These are phyloP conservation scores for Crucihimalaya himalaica DNA, from an alignment of 345 rosid genomes.

Conservation along the genomic window DNA sequence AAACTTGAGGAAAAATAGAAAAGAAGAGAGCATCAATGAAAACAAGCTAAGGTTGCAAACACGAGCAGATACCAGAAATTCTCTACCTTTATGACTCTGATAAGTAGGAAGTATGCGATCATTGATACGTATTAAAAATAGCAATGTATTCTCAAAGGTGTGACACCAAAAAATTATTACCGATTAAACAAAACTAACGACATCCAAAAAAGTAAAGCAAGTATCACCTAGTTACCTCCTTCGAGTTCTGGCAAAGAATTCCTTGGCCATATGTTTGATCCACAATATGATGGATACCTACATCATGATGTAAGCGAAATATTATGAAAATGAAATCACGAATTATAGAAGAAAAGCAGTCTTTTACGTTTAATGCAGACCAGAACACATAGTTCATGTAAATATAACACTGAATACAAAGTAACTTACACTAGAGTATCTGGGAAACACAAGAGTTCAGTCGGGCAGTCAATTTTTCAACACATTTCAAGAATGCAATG, in stretches of 20 bases:
- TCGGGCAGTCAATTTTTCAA: constrained; percentile 10
- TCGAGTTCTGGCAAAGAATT: constrained; percentile 79
- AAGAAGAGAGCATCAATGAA: neutral
- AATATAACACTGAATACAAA: neutral
- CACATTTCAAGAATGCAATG: neutral
- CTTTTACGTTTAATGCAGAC: neutral
- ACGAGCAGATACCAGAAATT: neutral
- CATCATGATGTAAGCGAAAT: constrained; percentile 27
- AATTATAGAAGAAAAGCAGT: neutral
- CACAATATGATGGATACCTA: constrained; percentile 89
- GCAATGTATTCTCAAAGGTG: constrained; percentile 3
- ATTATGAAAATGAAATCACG: neutral
- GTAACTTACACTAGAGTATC: neutral
- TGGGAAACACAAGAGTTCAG: neutral
- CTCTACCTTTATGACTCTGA: too few species aligned
- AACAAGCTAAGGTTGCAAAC: neutral
- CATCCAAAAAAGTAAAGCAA: constrained; percentile 22
- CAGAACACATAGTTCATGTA: neutral
- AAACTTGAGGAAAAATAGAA: constrained; percentile 1
- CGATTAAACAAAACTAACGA: neutral
- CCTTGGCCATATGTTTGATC: constrained; percentile 88
- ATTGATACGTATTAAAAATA: neutral
- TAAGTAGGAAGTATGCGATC: neutral
- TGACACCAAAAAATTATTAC: neutral
- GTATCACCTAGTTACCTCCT: constrained; percentile 54